Conservation (phyloP, 2,329 filamentous ascomycete genomes). For the Aspergillus udagawae region DNA sequence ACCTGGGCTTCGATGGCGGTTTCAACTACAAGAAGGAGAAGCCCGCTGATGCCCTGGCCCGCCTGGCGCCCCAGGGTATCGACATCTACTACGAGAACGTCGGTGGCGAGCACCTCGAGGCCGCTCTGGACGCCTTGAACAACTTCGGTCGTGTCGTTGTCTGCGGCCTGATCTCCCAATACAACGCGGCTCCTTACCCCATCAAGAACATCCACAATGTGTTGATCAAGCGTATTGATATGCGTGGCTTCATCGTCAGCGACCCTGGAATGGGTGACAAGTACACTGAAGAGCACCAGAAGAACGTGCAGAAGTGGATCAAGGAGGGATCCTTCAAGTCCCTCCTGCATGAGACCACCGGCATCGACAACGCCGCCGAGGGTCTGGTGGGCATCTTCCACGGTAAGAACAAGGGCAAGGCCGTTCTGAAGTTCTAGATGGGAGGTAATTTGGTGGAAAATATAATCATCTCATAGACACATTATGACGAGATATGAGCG, state of each 20-base stretch:
- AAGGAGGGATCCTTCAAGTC: conserved; percentile 70
- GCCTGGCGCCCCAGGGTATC: conserved; percentile 71
- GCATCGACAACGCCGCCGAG: conserved; percentile 72
- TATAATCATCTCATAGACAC: neutral
- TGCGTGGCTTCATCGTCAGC: conserved; percentile 72
- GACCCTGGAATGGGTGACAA: conserved; percentile 63
- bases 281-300: conserved; percentile 67
- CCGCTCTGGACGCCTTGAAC: conserved; percentile 63
- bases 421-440: conserved; percentile 65
- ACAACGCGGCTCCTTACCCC: conserved; percentile 67
- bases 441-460: neutral
- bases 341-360: conserved; percentile 64
- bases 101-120: conserved; percentile 69
- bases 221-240: conserved; percentile 61
- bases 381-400: conserved; percentile 70
- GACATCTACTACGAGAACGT: conserved; percentile 84
- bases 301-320: conserved; percentile 73
- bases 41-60: conserved; percentile 61
- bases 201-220: conserved; percentile 63
- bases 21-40: conserved; percentile 89
- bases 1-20: conserved; percentile 66
- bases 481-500: neutral
- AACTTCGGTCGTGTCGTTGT: conserved; percentile 61
- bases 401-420: conserved; percentile 84
- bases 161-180: conserved; percentile 70